Conservation (phyloP, 805 yeast genomes). For the Metschnikowia vanudenii region DNA sequence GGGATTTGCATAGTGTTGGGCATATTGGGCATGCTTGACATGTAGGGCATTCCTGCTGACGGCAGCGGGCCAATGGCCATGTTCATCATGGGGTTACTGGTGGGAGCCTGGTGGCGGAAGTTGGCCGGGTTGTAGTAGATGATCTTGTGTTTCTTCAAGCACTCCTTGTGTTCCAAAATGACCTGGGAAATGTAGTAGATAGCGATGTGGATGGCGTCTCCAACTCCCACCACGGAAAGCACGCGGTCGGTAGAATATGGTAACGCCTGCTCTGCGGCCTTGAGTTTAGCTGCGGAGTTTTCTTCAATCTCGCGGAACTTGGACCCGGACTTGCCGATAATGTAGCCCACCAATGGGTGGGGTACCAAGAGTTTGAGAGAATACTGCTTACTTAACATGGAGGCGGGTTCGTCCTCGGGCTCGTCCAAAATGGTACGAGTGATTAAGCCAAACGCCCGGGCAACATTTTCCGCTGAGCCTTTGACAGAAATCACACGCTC, state of each 20-base stretch:
- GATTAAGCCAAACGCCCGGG: constrained; percentile 77
- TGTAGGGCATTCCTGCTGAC: constrained; percentile 12
- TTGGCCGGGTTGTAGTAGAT: constrained; percentile 60
- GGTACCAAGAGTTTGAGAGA: constrained; percentile 67
- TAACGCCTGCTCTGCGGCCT: constrained; percentile 68
- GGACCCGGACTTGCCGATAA: constrained; percentile 75
- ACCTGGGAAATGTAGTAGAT: constrained; percentile 71
- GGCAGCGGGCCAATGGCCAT: constrained; percentile 21
- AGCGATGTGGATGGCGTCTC: constrained; percentile 86
- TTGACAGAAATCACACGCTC: constrained; percentile 73
- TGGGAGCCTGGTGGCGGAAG: constrained; percentile 18
- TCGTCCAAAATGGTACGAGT: constrained; percentile 66
- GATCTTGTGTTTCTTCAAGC: constrained; percentile 51
- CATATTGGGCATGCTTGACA: constrained; percentile 19
- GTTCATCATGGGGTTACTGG: constrained; percentile 19
- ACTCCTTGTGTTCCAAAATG: constrained; percentile 56
- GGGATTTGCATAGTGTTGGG: constrained; percentile 13
- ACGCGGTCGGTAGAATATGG: constrained; percentile 79
- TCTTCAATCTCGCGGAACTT: constrained; percentile 80
- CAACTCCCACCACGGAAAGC: constrained; percentile 69
- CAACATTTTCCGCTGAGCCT: constrained; percentile 75
- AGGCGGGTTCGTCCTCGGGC: constrained; percentile 61
- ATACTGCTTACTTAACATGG: constrained; percentile 51
- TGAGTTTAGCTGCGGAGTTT: constrained; percentile 70
- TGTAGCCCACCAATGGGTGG: constrained; percentile 74